Conservation (phyloP, 2,329 filamentous ascomycete species). For the Aspergillus alliaceus region DNA sequence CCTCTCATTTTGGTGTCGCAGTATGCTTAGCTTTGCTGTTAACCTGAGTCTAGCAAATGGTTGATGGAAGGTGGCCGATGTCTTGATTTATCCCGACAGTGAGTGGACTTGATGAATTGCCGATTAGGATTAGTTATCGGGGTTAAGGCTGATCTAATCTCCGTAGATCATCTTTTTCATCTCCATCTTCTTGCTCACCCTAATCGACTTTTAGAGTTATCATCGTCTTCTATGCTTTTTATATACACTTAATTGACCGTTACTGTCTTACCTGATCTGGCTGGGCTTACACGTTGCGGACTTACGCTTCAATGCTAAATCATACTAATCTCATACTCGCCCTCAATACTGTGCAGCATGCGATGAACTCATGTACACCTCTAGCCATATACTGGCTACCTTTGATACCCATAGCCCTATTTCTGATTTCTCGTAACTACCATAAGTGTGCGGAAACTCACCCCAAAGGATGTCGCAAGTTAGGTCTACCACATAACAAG, state of each 20-base stretch:
- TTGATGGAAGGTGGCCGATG: neutral
- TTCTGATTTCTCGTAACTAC: constrained; percentile 5
- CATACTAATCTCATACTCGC: neutral
- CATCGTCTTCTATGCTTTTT: neutral
- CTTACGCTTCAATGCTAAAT: neutral
- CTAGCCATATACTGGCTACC: neutral
- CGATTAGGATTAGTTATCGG: neutral
- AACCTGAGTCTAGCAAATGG: neutral
- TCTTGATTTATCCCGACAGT: neutral
- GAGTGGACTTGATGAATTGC: neutral
- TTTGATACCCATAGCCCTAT: neutral
- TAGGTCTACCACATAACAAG: constrained; percentile 47
- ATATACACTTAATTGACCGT: neutral
- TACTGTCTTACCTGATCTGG: neutral
- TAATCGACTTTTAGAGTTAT: neutral
- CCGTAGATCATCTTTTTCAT: neutral
- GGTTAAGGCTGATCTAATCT: neutral
- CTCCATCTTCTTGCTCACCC: neutral
- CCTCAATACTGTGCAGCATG: neutral
- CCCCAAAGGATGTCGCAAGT: constrained; percentile 52
- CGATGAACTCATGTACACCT: neutral
- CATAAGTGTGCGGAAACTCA: constrained; percentile 1
- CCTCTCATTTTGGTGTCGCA: neutral
- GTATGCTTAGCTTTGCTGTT: neutral
- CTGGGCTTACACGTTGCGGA: neutral